Evolutionary conservation across 768 basidiomycete genomes (phyloP), one percentile per base, ranked within the genome.

Genomic region (Sporobolomyces roseus): DNA sequence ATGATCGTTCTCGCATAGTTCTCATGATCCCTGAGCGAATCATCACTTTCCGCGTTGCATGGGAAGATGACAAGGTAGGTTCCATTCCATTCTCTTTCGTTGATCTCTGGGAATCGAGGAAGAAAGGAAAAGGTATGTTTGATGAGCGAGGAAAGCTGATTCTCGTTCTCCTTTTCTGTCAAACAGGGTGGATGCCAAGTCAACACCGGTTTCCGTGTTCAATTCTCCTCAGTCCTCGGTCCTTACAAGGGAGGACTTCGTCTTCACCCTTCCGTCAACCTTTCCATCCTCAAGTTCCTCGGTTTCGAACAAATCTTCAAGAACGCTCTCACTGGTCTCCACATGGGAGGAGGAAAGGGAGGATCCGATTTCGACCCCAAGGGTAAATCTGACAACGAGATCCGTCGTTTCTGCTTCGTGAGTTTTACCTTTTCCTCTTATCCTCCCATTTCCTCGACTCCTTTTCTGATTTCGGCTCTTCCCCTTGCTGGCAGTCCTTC

Each of bases 241-340:
- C 88, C 88, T 49, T 76, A 74, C 72, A 73, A 73, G 72, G 88
- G 88, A 70, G 87, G 87, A 79, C 84, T 88, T 74, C 85, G 88
- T 72, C 83, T 89, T 59, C 87, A 88, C 81, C 87, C 87, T 69
- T 84, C 85, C 60, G 88, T 89, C 80, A 88, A 88, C 81, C 83
- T 89, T 45, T 87, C 86, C 74, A 88, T 89, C 81, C 84, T 89
- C 79, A 89, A 89, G 78, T 89, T 89, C 85, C 84, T 89, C 72
- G 88, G 87, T 51, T 87, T 88, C 79, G 88, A 89, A 80, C 88
- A 89, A 78, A 66, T 68, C 61, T 88, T 88, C 84, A 88, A 88
- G 80, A 88, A 89, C 79, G 88, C 88, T 43, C 82, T 89, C 32
- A 88, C 88, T 19, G 87, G 87, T 36, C 80, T 88, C 62, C 84